phyloP scores from a whole-genome alignment of 768 basidiomycete species.

The Lentinula sp. region DNA sequence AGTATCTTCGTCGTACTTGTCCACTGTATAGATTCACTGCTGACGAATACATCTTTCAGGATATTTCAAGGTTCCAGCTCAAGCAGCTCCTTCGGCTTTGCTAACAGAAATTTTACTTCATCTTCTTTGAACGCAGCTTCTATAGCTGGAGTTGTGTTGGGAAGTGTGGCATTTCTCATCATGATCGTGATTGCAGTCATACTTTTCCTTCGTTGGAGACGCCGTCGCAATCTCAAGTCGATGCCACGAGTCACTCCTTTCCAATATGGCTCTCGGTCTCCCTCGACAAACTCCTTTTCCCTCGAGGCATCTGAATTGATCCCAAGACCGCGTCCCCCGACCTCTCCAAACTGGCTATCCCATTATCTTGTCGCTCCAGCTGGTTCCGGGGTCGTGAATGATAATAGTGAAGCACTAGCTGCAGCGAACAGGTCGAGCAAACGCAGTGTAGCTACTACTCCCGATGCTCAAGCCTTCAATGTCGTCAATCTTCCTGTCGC shows the following conservation, averaged over 20 bases:
- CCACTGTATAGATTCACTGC: background rate
- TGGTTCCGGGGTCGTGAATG: background rate
- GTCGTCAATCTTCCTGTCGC: background rate
- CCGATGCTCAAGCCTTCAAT: background rate
- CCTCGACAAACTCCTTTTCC: background rate
- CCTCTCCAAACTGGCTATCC: background rate
- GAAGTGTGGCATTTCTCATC: conserved; percentile 1
- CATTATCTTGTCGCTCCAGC: background rate
- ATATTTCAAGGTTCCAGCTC: conserved; percentile 3
- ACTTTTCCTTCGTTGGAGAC: background rate
- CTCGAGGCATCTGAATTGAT: background rate
- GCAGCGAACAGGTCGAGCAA: background rate
- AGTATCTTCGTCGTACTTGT: background rate
- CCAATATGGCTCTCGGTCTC: background rate
- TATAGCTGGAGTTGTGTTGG: conserved; percentile 4
- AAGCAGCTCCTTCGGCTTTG: background rate
- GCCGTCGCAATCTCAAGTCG: background rate
- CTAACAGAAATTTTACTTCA: background rate
- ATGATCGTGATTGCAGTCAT: background rate
- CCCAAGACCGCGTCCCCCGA: background rate
- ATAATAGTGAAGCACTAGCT: background rate
- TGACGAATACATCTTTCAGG: background rate
- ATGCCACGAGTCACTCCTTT: background rate
- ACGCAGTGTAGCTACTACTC: background rate
- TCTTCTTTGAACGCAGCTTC: background rate